Conservation (phyloP, 2,329 filamentous ascomycete species). For the Fusarium sp. region DNA sequence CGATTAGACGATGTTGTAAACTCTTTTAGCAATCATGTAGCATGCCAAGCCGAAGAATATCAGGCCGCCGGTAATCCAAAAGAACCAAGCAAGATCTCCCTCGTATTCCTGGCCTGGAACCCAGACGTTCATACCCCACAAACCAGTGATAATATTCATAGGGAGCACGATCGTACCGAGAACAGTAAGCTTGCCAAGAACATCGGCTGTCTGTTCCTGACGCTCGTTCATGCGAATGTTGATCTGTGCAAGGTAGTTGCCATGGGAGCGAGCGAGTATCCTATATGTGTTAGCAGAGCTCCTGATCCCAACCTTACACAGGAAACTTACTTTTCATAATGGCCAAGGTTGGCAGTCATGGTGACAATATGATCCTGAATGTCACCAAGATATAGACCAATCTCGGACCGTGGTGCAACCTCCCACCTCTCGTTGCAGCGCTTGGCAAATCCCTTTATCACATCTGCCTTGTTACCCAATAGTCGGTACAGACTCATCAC, state of each 20-base stretch:
- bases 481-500: constrained; percentile 96
- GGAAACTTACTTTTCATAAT: constrained; percentile 89
- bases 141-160: constrained; percentile 98
- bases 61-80: constrained; percentile 80
- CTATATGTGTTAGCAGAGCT: constrained; percentile 59
- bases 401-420: constrained; percentile 93
- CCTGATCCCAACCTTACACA: background rate
- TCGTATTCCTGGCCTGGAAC: constrained; percentile 93
- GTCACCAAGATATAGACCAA: constrained; percentile 96
- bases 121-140: constrained; percentile 99
- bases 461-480: constrained; percentile 96
- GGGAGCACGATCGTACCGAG: constrained; percentile 96
- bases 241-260: constrained; percentile 98
- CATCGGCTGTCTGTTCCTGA: constrained; percentile 94
- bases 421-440: constrained; percentile 98
- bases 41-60: constrained; percentile 84
- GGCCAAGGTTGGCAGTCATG: constrained; percentile 95
- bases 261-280: constrained; percentile 90
- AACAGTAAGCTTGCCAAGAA: constrained; percentile 94
- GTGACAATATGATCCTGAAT: constrained; percentile 99
- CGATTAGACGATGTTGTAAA: constrained; percentile 81
- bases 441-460: constrained; percentile 99
- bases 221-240: constrained; percentile 99
- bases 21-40: constrained; percentile 85
- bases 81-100: constrained; percentile 81